Evolutionary conservation across 2,329 filamentous ascomycete genomes (phyloP).

Genomic region (Stachybotrys elegans): DNA sequence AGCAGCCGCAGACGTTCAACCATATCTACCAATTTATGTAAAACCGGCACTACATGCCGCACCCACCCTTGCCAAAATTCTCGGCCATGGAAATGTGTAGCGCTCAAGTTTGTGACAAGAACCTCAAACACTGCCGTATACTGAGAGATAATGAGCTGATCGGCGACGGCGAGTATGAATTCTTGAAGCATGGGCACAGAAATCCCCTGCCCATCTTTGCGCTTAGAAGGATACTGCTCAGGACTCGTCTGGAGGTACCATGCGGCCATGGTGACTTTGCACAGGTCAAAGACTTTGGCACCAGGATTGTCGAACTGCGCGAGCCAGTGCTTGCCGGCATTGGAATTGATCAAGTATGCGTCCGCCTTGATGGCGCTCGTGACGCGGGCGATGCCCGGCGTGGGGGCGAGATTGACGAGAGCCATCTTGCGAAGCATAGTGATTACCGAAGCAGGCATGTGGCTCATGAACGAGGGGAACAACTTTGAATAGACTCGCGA

Average conservation of each 20-base stretch:
- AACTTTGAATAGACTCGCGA: constrained; percentile 7
- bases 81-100: constrained; percentile 3
- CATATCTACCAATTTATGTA: constrained; percentile 11
- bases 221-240: constrained; percentile 3
- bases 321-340: constrained; percentile 25
- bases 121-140: not conserved
- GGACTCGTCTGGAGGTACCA: constrained; percentile 3
- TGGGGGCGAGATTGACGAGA: constrained; percentile 17
- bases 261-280: constrained; percentile 6
- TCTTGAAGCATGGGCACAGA: constrained; percentile 4
- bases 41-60: constrained; percentile 15
- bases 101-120: not conserved
- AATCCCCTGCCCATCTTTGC: constrained; percentile 5
- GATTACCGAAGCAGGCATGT: constrained; percentile 14
- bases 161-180: constrained; percentile 4
- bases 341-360: constrained; percentile 17
- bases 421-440: constrained; percentile 11
- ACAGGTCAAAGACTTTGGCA: not conserved
- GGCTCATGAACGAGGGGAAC: constrained; percentile 8
- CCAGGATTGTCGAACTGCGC: constrained; percentile 12
- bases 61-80: constrained; percentile 12
- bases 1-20: constrained; percentile 9
- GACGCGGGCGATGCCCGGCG: constrained; percentile 14
- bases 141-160: constrained; percentile 5
- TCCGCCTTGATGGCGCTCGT: constrained; percentile 17